Percentiles rank a stretch among this genome's conserved stretches.
Evolutionary conservation across 345 rosid genomes (phyloP).

Genomic region (Eucalyptus dawsonii): DNA sequence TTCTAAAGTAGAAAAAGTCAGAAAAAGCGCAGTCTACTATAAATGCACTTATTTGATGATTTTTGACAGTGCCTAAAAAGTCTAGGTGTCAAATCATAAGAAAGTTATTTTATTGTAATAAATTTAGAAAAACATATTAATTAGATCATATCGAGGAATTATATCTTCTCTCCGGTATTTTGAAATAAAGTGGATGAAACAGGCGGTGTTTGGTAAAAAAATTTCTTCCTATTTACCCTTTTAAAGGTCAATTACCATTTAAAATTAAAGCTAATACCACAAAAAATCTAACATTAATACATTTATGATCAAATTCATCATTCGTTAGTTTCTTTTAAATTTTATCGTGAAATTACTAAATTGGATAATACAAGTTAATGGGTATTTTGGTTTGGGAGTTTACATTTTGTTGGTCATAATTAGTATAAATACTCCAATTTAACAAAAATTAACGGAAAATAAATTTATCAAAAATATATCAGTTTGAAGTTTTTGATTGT

Average conservation of each 20-base stretch:
- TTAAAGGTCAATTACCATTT: neutral
- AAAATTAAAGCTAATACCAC: neutral
- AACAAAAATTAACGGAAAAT: too few relatives aligned
- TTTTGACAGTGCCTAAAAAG: neutral
- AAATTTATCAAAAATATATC: too few relatives aligned
- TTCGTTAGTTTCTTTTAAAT: too few relatives aligned
- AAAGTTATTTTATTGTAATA: neutral
- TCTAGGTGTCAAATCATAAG: neutral
- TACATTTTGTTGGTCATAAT: too few relatives aligned
- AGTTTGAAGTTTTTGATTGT: too few relatives aligned
- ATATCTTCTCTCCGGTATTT: neutral
- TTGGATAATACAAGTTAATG: too few relatives aligned
- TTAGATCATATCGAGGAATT: neutral
- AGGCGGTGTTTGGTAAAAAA: too few relatives aligned
- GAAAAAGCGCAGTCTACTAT: neutral
- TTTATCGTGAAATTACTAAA: too few relatives aligned
- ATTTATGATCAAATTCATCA: too few relatives aligned
- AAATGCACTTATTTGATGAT: neutral
- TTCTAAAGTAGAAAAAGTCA: neutral
- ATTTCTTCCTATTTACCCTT: neutral
- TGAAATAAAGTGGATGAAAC: neutral
- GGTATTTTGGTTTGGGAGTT: too few relatives aligned
- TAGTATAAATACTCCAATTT: too few relatives aligned
- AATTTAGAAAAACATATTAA: neutral
- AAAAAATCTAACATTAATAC: too few relatives aligned